These are phyloP conservation scores for Trametes elegans DNA, from an alignment of 768 basidiomycete genomes.

Conservation along the genomic window DNA sequence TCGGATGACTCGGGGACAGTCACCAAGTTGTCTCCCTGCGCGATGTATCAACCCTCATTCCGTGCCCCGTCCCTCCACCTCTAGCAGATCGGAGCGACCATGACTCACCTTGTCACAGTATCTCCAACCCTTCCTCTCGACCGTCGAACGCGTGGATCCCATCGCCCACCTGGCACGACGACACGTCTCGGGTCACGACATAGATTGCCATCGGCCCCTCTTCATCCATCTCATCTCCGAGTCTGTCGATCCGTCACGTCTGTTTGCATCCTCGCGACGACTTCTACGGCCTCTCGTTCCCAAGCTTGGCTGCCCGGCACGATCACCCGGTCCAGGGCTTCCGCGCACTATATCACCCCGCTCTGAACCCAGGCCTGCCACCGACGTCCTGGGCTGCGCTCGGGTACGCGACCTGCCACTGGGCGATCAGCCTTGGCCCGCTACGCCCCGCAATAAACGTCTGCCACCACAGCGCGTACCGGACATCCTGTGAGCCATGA, in stretches of 20 bases:
- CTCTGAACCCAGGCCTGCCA: too few species aligned
- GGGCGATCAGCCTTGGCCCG: not conserved
- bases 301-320: not conserved
- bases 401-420: not conserved
- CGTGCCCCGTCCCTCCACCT: not conserved
- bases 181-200: conserved; percentile 13
- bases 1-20: too few species aligned
- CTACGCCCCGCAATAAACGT: conserved; percentile 10
- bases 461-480: not conserved
- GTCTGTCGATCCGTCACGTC: conserved; percentile 14
- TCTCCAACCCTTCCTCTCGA: not conserved
- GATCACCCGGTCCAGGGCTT: not conserved
- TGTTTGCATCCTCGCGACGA: too few species aligned
- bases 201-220: not conserved
- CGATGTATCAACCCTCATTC: too few species aligned
- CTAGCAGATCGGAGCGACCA: not conserved
- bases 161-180: conserved; percentile 6
- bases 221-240: not conserved
- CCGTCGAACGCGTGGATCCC: conserved; percentile 2
- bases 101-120: not conserved
- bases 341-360: conserved; percentile 16
- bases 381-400: conserved; percentile 3
- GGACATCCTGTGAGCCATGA: not conserved
- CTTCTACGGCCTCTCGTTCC: too few species aligned
- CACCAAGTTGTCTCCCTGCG: not conserved